phyloP scores from a whole-genome alignment of 495 filamentous ascomycete genomes.

The Apodospora peruviana region DNA sequence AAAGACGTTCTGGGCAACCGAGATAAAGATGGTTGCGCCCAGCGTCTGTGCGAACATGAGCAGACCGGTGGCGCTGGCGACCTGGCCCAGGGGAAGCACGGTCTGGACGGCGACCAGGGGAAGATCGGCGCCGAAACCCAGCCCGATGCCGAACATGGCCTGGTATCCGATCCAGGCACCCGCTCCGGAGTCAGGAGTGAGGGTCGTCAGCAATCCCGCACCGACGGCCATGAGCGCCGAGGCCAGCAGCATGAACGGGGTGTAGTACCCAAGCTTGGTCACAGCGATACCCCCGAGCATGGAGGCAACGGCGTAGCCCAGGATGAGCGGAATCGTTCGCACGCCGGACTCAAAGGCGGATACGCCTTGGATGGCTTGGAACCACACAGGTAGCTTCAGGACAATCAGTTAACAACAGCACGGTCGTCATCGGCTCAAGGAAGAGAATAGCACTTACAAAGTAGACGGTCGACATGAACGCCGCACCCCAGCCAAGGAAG shows the following conservation, averaged over 20 bases:
- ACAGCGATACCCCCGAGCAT: constrained; percentile 42
- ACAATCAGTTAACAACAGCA: not conserved
- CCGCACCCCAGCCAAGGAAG: constrained; percentile 42
- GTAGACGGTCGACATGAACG: constrained; percentile 47
- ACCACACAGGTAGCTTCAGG: constrained; percentile 39
- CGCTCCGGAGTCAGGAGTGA: constrained; percentile 34
- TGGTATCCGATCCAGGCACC: constrained; percentile 62
- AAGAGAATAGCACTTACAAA: not conserved
- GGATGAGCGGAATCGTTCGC: constrained; percentile 57
- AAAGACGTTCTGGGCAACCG: constrained; percentile 52
- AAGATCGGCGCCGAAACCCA: constrained; percentile 57
- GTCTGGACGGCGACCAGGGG: constrained; percentile 44
- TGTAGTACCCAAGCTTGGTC: constrained; percentile 9
- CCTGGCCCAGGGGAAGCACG: constrained; percentile 44
- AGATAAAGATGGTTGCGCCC: constrained; percentile 55
- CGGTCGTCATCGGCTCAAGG: too few species aligned
- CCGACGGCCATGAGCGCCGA: constrained; percentile 50
- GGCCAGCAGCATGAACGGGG: constrained; percentile 42
- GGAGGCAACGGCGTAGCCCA: constrained; percentile 48
- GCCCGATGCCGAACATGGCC: constrained; percentile 33
- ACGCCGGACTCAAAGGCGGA: constrained; percentile 58
- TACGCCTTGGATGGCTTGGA: constrained; percentile 62
- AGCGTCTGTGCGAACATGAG: constrained; percentile 56
- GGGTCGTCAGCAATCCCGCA: constrained; percentile 54
- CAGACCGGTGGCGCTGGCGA: constrained; percentile 51